These are phyloP conservation scores for Austroboletus olivaceoglutinosus DNA, from an alignment of 1,284 basidiomycete species.

Conservation along the genomic window DNA sequence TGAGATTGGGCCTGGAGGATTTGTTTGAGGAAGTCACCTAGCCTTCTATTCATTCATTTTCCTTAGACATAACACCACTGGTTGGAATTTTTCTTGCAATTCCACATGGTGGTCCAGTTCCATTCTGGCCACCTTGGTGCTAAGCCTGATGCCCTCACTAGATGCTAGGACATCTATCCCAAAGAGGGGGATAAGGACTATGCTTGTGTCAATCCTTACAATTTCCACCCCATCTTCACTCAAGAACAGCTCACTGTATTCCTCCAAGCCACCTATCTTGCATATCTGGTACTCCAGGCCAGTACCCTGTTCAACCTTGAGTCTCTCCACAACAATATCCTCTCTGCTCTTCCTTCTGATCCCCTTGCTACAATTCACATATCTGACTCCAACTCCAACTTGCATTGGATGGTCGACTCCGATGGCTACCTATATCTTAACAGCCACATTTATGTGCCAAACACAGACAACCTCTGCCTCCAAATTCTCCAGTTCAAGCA, in stretches of 20 bases:
- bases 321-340: neutral
- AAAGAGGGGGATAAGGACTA: neutral
- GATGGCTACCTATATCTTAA: neutral
- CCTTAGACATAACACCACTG: too few species aligned
- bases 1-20: too few species aligned
- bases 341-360: neutral
- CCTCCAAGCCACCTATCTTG: neutral
- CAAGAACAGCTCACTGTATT: neutral
- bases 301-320: neutral
- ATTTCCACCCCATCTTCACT: neutral
- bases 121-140: neutral
- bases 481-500: neutral
- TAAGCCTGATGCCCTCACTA: too few species aligned
- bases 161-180: too few species aligned
- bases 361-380: neutral
- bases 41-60: too few species aligned
- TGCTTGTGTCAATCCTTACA: slow-evolving; percentile 12
- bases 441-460: neutral
- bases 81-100: neutral
- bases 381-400: neutral
- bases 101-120: neutral
- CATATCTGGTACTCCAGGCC: neutral
- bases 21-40: too few species aligned
- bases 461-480: neutral
- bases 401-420: neutral